Conservation (phyloP, 179 eudicot genomes). For the Heliamphora pulchella region DNA sequence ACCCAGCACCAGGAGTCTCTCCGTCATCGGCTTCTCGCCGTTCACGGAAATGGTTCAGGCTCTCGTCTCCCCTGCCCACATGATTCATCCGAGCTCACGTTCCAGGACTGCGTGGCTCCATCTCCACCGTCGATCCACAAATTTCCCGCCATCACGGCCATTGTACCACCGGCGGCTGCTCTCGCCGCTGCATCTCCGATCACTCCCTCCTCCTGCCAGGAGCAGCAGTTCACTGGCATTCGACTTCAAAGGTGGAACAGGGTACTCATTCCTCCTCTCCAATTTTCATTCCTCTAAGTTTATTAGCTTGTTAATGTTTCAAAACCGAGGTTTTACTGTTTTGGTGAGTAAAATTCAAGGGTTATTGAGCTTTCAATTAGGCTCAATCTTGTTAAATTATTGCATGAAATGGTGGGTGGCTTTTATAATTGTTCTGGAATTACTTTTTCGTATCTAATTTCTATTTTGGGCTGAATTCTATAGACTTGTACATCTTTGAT, state of each 20-base stretch:
- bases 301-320: background rate
- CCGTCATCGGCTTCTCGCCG: too few species aligned
- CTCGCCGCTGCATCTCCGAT: slow-evolving; percentile 16
- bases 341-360: background rate
- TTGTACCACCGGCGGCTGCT: slow-evolving; percentile 16
- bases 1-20: too few species aligned
- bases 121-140: slow-evolving; percentile 18
- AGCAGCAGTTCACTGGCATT: slow-evolving; percentile 23
- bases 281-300: background rate
- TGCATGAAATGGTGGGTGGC: background rate
- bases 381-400: background rate
- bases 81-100: slow-evolving; percentile 23
- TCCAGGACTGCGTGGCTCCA: slow-evolving; percentile 14
- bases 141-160: slow-evolving; percentile 11
- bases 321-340: background rate
- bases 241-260: slow-evolving; percentile 46
- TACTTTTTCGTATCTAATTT: background rate
- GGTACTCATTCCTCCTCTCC: slow-evolving; percentile 29
- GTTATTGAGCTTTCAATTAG: background rate
- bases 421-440: background rate
- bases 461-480: slow-evolving; percentile 1
- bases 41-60: slow-evolving; percentile 23
- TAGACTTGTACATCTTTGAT: background rate
- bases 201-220: slow-evolving; percentile 18
- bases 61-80: slow-evolving; percentile 17